phyloP scores from a whole-genome alignment of 2,329 filamentous ascomycete genomes.

The Alternaria dauci region DNA sequence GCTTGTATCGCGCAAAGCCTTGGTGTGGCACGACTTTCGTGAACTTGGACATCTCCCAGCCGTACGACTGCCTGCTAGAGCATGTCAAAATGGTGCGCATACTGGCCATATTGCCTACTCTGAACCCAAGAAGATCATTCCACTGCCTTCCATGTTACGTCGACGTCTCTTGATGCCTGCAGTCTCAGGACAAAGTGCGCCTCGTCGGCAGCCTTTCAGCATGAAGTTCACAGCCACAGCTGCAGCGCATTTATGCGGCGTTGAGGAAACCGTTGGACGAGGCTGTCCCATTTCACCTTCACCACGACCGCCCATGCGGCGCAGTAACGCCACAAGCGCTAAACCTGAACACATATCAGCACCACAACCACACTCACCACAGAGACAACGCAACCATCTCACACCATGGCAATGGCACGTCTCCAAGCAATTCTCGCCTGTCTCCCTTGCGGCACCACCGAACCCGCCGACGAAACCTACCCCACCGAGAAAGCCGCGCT shows the following conservation, averaged over 20 bases:
- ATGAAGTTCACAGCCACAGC: background rate
- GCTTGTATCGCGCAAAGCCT: too few species aligned
- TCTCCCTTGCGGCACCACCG: conserved; percentile 14
- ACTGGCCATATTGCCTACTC: too few species aligned
- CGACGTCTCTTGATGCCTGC: background rate
- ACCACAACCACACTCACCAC: background rate
- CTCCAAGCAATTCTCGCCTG: conserved; percentile 26
- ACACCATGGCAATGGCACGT: conserved; percentile 14
- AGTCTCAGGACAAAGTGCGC: background rate
- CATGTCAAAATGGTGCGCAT: too few species aligned
- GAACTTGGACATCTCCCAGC: too few species aligned
- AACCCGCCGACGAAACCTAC: background rate
- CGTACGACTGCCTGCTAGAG: too few species aligned
- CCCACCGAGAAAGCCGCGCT: conserved; percentile 25
- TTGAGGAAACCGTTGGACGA: background rate
- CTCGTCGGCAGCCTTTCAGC: background rate
- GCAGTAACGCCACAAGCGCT: conserved; percentile 16
- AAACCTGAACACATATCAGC: conserved; percentile 5
- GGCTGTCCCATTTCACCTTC: background rate
- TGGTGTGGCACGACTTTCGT: too few species aligned
- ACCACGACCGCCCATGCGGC: conserved; percentile 4
- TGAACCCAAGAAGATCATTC: too few species aligned
- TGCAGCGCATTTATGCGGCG: conserved; percentile 4
- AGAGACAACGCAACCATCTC: background rate
- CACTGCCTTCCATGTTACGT: background rate